Evolutionary conservation across 345 rosid genomes (phyloP), one percentile per base, ranked within the genome.

Genomic region (Rhizophora apiculata): DNA sequence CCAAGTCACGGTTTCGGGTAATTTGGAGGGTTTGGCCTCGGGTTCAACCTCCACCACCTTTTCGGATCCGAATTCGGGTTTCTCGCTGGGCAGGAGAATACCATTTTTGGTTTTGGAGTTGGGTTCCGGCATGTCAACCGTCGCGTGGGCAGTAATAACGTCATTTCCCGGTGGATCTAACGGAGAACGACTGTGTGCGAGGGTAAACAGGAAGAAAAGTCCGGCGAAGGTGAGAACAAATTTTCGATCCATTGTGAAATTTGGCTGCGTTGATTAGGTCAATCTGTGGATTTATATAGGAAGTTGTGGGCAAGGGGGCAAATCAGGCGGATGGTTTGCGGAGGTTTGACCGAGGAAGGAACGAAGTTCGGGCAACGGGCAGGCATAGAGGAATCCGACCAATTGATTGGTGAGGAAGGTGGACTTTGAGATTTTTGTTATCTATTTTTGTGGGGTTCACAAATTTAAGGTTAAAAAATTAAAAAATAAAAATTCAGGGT

Each of bases 41-140:
- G 54, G 48, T 1, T 56, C 54, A 27, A 37, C 3, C 6, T 22
- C 62, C n/a, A 16, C 70, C 3, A 36, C 39, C 9, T 15, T 30
- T 43, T 22, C 60, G 11, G 75, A n/a, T 29, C 65, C 59, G 13
- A 69, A 15, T 22, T 36, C 51, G 58, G 66, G 26, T 46, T 61
- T 76, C 62, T 80, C 76, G 69, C 78, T 69, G 5, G 91, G 89
- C 34, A 87, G 79, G 65, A 72, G 62, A 72, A 82, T 77, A 48
- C 62, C 24, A 7, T 62, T 6, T 11, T 51, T 30, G 5, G 68
- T 10, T 62, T 67, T 66, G 29, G 51, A 54, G 0, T 52, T 48
- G 5, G 74, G 67, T 36, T 72, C 76, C 6, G 64, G 20, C n/a
- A 52, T 57, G 18, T 49, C 36, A 5, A 21, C 0, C 2, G 16